phyloP scores from a whole-genome alignment of 768 basidiomycete species.

The Melanogaster broomeanus region DNA sequence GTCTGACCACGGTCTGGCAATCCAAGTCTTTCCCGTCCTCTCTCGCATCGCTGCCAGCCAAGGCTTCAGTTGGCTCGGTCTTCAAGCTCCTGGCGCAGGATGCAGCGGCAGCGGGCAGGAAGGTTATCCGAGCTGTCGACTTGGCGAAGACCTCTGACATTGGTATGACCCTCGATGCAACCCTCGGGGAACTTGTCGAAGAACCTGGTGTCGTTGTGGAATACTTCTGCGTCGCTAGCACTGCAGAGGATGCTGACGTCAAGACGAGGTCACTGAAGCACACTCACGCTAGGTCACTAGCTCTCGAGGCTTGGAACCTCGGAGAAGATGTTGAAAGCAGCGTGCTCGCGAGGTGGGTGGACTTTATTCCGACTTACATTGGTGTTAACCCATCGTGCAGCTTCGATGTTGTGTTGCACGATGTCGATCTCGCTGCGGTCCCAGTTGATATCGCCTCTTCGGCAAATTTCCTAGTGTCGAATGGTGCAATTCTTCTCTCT shows the following conservation, averaged over 20 bases:
- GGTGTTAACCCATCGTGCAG: not conserved
- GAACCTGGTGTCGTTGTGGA: slow-evolving; percentile 16
- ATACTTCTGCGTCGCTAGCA: slow-evolving; percentile 18
- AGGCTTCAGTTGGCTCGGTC: slow-evolving; percentile 11
- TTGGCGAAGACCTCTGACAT: slow-evolving; percentile 20
- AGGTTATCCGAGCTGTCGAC: slow-evolving; percentile 26
- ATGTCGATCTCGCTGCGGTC: slow-evolving; percentile 20
- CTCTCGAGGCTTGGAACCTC: slow-evolving; percentile 21
- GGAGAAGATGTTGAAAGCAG: slow-evolving; percentile 3
- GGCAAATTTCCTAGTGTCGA: slow-evolving; percentile 22
- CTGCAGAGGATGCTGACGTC: slow-evolving; percentile 20
- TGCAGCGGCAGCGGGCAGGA: slow-evolving; percentile 20
- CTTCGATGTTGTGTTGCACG: slow-evolving; percentile 23
- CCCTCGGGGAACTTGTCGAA: slow-evolving; percentile 16
- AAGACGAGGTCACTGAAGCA: slow-evolving; percentile 19
- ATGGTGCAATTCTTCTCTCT: slow-evolving; percentile 23
- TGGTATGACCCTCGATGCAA: slow-evolving; percentile 13
- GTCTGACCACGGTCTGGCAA: slow-evolving; percentile 35
- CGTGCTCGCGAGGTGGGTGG: slow-evolving; percentile 11
- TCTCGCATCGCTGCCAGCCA: slow-evolving; percentile 2
- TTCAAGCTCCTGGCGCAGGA: slow-evolving; percentile 18
- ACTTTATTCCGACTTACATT: not conserved
- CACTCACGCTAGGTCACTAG: slow-evolving; percentile 13
- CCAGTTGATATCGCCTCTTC: slow-evolving; percentile 21
- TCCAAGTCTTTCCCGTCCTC: slow-evolving; percentile 27